Base-by-base conservation (phyloP, 106 monocot genomes). In the Dendrobium chrysotoxum region DNA sequence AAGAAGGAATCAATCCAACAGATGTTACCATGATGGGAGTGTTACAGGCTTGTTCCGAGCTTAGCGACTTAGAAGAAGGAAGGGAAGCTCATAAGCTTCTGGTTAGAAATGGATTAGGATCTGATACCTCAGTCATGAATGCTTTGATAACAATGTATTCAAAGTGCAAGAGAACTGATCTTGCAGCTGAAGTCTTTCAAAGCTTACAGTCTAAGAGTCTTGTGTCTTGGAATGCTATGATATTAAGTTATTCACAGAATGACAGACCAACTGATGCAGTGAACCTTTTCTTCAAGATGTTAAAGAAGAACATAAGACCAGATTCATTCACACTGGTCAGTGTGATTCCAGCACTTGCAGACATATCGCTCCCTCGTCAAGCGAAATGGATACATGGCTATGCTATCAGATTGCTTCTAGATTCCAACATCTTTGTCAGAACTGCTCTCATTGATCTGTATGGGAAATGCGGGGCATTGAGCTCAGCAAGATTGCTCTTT, bases 211-310 rank as follows among this genome's bases (percentile, higher is more conserved):
- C 4, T 0, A 93, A 85, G 68, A 96, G 85, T 16, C 75, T 83
- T 15, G 87, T 96, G 18, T 89, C 95, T 0, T 96, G 96, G 96
- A 96, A 96, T 79, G 86, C 91, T 0, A 96, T 93, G 93, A 93
- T 96, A 53, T 84, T 85, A 8, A 91, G 96, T 55, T 91, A 79
- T 71, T 65, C 87, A 0, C 93, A 93, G 79, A 91, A 93, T 47
- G 83, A 78, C 3, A 70, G 42, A 12, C 26, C 85, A 0, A 75
- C 82, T 0, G 85, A 88, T 26, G 91, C 93, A 17, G 58, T 90
- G 28, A 53, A 72, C 35, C 84, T 87, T 75, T 91, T 96, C 66
- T 46, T 53, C 75, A 83, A 75, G 81, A 93, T 93, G 90, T 61
- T 12, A 12, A 3, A 18, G 5, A 83, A 79, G 41, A 81, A 80